phyloP scores from a whole-genome alignment of 2,329 filamentous ascomycete species.

The Calonectria hawksworthii region DNA sequence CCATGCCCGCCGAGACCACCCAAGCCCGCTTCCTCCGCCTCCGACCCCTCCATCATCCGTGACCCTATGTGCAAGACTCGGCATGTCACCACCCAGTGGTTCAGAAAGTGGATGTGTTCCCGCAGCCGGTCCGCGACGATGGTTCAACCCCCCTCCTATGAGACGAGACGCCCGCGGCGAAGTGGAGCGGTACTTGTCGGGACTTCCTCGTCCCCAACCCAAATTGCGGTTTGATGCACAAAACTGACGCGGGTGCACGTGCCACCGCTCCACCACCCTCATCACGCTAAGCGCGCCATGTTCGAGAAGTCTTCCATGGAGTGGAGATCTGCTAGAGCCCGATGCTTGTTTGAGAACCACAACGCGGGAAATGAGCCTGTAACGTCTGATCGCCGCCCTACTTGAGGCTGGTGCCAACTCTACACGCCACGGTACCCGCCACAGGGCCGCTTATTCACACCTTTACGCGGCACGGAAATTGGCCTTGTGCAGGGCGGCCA shows the following conservation, averaged over 20 bases:
- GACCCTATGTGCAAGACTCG: conserved; percentile 24
- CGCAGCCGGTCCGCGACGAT: conserved; percentile 41
- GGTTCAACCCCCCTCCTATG: conserved; percentile 35
- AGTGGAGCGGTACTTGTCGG: conserved; percentile 27
- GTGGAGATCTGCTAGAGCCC: conserved; percentile 29
- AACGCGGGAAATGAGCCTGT: conserved; percentile 43
- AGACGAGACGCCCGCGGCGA: conserved; percentile 20
- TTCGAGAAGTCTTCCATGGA: conserved; percentile 45
- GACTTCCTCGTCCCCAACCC: conserved; percentile 43
- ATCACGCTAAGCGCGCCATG: conserved; percentile 33
- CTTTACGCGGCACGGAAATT: conserved; percentile 19
- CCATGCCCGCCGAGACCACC: conserved; percentile 26
- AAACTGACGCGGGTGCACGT: conserved; percentile 46
- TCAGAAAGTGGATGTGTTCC: conserved; percentile 37
- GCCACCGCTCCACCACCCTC: conserved; percentile 13
- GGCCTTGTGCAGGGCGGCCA: conserved; percentile 31
- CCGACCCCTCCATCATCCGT: conserved; percentile 26
- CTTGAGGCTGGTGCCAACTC: conserved; percentile 35
- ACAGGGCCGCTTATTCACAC: conserved; percentile 27
- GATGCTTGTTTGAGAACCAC: conserved; percentile 13
- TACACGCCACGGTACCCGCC: conserved; percentile 31
- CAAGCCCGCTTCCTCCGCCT: conserved; percentile 26
- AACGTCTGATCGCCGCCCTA: conserved; percentile 33
- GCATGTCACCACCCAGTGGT: conserved; percentile 42
- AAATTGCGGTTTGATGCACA: conserved; percentile 44